A percentile compares a stretch with the other conserved stretches of the same genome.
Conservation (phyloP, 495 filamentous ascomycete species). For the Trichoderma asperelloides region DNA sequence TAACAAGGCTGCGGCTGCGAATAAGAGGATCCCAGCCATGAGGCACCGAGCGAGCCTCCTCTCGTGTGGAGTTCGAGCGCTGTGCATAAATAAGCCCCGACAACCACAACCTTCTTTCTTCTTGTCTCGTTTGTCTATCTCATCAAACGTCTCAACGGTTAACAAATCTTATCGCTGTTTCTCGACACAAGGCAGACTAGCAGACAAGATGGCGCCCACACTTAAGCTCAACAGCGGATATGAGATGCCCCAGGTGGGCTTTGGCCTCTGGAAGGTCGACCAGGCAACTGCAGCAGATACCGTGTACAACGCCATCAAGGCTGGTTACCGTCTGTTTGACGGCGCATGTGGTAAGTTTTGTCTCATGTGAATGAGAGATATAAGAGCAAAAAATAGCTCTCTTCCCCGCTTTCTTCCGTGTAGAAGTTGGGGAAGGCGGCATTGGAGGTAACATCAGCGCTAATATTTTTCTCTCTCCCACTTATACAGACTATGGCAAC, state of each 20-base stretch:
- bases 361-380: neutral
- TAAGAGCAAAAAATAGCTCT: neutral
- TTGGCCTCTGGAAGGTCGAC: constrained; percentile 80
- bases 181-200: constrained; percentile 10
- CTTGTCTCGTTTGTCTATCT: neutral
- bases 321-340: constrained; percentile 79
- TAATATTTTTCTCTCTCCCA: neutral
- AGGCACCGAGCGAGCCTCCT: neutral
- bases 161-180: neutral
- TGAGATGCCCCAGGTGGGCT: constrained; percentile 82
- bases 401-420: neutral
- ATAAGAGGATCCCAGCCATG: neutral
- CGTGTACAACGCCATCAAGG: constrained; percentile 84
- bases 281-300: constrained; percentile 67
- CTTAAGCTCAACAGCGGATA: constrained; percentile 74
- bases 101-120: constrained; percentile 4
- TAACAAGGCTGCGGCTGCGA: neutral
- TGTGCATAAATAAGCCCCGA: neutral
- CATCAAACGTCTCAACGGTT: neutral
- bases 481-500: constrained; percentile 69
- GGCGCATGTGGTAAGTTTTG: constrained; percentile 68
- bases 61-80: neutral
- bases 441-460: neutral
- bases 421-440: neutral
- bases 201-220: constrained; percentile 36